phyloP scores from a whole-genome alignment of 1,284 basidiomycete species.

The Ustilago trichophora region DNA sequence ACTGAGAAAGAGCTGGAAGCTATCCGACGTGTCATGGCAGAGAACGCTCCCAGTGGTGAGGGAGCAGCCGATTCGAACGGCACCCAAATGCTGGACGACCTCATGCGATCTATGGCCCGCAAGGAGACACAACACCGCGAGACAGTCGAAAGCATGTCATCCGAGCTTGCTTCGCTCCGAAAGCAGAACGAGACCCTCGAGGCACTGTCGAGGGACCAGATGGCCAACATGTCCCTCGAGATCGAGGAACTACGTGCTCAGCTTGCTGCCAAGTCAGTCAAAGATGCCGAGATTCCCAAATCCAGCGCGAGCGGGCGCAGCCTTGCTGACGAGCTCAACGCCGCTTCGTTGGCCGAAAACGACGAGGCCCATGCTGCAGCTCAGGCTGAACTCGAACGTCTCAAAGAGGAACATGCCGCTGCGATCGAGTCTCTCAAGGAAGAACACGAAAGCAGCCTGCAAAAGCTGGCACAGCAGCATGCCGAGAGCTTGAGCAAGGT shows the following conservation, averaged over 20 bases:
- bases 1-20: constrained; percentile 43
- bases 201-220: constrained; percentile 81
- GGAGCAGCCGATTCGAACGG: constrained; percentile 16
- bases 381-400: constrained; percentile 9
- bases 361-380: background rate
- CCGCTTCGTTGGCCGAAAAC: constrained; percentile 29
- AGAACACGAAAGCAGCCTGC: constrained; percentile 26
- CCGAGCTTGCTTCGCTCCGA: constrained; percentile 75
- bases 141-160: constrained; percentile 75
- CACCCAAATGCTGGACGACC: constrained; percentile 40
- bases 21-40: constrained; percentile 29
- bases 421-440: constrained; percentile 19
- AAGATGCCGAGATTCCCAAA: constrained; percentile 59
- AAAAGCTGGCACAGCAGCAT: constrained; percentile 33
- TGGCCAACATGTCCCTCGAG: constrained; percentile 79
- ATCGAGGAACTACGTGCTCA: constrained; percentile 76
- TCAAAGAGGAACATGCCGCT: constrained; percentile 26
- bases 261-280: constrained; percentile 66
- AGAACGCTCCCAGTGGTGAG: background rate
- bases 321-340: constrained; percentile 87
- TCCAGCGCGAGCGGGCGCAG: constrained; percentile 16
- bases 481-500: constrained; percentile 23
- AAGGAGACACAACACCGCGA: constrained; percentile 87
- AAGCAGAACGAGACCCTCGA: constrained; percentile 82
- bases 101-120: constrained; percentile 81